A percentile compares a stretch with the other conserved stretches of the same genome.
phyloP scores from a whole-genome alignment of 1,284 basidiomycete species.

The Lentinula novae-zelandiae region DNA sequence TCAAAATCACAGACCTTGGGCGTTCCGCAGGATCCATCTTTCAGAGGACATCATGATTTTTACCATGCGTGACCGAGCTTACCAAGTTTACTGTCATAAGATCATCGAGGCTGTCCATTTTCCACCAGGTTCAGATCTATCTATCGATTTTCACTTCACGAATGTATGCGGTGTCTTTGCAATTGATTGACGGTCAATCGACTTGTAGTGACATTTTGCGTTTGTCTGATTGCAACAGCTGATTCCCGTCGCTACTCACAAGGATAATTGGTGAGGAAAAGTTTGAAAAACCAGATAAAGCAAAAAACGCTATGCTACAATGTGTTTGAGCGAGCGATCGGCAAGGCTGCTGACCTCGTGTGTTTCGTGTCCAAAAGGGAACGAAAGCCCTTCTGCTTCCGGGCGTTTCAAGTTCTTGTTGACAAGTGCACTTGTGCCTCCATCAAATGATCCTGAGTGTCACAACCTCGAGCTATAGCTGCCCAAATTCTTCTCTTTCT shows the following conservation, averaged over 20 bases:
- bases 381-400: neutral
- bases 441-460: constrained; percentile 4
- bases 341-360: neutral
- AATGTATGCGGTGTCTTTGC: neutral
- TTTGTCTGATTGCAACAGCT: neutral
- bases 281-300: neutral
- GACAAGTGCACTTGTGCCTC: neutral
- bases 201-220: neutral
- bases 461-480: neutral
- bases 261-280: no score
- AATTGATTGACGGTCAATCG: neutral
- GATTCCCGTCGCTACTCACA: neutral
- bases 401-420: constrained; percentile 1
- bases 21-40: no score
- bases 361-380: neutral
- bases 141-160: neutral
- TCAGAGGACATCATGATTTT: no score
- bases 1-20: no score
- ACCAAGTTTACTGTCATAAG: neutral
- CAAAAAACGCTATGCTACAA: neutral
- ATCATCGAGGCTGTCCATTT: neutral
- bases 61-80: neutral
- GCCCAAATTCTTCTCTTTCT: neutral
- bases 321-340: neutral
- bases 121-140: neutral